Percentiles rank a stretch among this genome's conserved stretches.
Conservation (phyloP, 495 filamentous ascomycete genomes). For the Penicillium lagena region DNA sequence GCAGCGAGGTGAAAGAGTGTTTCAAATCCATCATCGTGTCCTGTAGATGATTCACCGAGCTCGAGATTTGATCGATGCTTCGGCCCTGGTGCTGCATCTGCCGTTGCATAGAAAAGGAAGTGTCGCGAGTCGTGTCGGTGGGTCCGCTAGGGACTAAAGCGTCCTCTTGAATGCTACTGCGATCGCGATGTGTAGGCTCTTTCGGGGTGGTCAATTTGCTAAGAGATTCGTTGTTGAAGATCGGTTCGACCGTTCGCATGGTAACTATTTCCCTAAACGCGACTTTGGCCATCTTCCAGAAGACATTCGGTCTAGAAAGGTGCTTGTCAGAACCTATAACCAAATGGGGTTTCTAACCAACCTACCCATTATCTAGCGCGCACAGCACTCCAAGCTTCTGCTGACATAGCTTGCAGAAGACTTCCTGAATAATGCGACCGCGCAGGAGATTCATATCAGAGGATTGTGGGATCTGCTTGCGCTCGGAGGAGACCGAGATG, state of each 20-base stretch:
- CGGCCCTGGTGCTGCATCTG: constrained; percentile 38
- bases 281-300: constrained; percentile 42
- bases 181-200: constrained; percentile 16
- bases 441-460: constrained; percentile 35
- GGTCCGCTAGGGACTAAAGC: constrained; percentile 23
- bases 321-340: constrained; percentile 3
- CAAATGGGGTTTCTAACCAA: not conserved
- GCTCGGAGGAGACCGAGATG: constrained; percentile 33
- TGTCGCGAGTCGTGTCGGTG: constrained; percentile 7
- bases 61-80: constrained; percentile 39
- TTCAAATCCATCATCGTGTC: constrained; percentile 43
- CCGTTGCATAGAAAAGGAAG: constrained; percentile 22
- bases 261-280: constrained; percentile 41
- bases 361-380: constrained; percentile 35
- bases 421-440: constrained; percentile 36
- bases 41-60: constrained; percentile 36
- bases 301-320: constrained; percentile 26
- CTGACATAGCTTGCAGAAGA: constrained; percentile 39
- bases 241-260: constrained; percentile 37
- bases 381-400: constrained; percentile 36
- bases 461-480: constrained; percentile 35
- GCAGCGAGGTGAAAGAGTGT: constrained; percentile 35
- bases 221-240: constrained; percentile 31
- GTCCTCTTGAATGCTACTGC: constrained; percentile 13
- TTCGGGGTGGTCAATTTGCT: constrained; percentile 21